These are phyloP conservation scores for Colletotrichum godetiae DNA, from an alignment of 2,329 filamentous ascomycete genomes.

Conservation along the genomic window DNA sequence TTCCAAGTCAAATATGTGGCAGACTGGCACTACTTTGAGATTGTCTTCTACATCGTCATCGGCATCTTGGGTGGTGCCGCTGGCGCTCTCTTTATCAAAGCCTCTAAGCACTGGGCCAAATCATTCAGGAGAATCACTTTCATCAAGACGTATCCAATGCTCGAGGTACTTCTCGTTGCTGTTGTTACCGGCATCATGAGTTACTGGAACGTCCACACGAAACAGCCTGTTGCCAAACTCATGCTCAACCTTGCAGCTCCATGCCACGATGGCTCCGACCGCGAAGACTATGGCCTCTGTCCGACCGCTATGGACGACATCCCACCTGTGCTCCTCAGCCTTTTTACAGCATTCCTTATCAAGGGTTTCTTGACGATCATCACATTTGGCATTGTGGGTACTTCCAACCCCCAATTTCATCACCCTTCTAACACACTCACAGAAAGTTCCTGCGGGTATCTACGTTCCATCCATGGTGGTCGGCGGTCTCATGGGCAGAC, in stretches of 20 bases:
- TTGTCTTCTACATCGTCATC: slow-evolving; percentile 85
- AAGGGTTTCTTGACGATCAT: slow-evolving; percentile 90
- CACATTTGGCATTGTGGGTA: slow-evolving; percentile 85
- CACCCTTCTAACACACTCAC: slow-evolving; percentile 37
- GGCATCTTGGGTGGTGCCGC: slow-evolving; percentile 86
- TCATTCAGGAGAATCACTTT: slow-evolving; percentile 83
- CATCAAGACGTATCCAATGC: slow-evolving; percentile 85
- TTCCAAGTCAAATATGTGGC: slow-evolving; percentile 92
- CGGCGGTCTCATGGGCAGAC: slow-evolving; percentile 88
- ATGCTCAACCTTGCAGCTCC: slow-evolving; percentile 91
- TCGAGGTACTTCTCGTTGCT: slow-evolving; percentile 91
- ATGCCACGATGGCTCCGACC: slow-evolving; percentile 75
- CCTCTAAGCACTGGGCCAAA: slow-evolving; percentile 88
- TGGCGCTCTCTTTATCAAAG: slow-evolving; percentile 96
- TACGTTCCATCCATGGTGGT: slow-evolving; percentile 99
- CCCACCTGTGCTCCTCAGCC: slow-evolving; percentile 76
- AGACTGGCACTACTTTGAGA: slow-evolving; percentile 95
- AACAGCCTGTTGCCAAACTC: slow-evolving; percentile 88
- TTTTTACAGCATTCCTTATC: slow-evolving; percentile 85
- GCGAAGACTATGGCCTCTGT: slow-evolving; percentile 80
- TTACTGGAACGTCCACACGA: slow-evolving; percentile 95
- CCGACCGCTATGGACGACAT: slow-evolving; percentile 80
- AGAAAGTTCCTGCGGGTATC: slow-evolving; percentile 94
- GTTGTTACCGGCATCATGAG: slow-evolving; percentile 84
- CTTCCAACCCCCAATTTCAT: neutral